These are phyloP conservation scores for Chloropicon primus DNA, from an alignment of 139 green algal genomes.

Conservation along the genomic window DNA sequence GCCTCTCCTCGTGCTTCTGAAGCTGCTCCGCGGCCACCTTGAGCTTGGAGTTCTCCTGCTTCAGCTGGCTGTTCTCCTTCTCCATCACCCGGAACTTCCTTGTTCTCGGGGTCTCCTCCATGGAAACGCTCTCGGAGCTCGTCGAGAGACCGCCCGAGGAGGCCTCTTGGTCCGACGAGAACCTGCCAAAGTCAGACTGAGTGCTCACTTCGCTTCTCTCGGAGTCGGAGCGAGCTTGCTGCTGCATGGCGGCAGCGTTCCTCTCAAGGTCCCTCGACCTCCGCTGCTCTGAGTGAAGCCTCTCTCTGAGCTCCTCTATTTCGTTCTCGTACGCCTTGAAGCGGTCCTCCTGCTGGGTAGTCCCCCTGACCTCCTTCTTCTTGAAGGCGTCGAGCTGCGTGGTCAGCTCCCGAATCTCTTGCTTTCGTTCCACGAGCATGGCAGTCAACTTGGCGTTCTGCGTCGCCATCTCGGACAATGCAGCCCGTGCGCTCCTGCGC, in stretches of 20 bases:
- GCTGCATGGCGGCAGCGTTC: neutral
- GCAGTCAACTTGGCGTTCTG: constrained; percentile 35
- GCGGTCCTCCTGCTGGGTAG: neutral
- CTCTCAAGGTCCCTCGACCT: neutral
- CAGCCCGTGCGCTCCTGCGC: constrained; percentile 20
- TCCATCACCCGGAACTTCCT: neutral
- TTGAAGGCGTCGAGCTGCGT: neutral
- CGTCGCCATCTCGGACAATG: constrained; percentile 33
- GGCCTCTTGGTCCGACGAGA: neutral
- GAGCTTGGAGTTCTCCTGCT: neutral
- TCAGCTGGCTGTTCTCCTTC: neutral
- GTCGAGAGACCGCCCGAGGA: neutral
- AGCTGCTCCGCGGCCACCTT: neutral
- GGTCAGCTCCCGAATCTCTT: constrained; percentile 21
- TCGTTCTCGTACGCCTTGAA: neutral
- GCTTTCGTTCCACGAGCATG: constrained; percentile 32
- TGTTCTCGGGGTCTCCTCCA: neutral
- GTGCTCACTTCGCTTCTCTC: neutral
- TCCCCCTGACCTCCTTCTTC: neutral
- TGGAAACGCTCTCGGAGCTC: neutral
- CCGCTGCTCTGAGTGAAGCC: neutral
- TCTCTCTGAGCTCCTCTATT: constrained; percentile 8
- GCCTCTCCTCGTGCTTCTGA: neutral
- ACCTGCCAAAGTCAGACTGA: neutral
- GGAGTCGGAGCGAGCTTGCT: constrained; percentile 5